Conservation (phyloP, 306 rosid species). For the Quercus aquifolioides region DNA sequence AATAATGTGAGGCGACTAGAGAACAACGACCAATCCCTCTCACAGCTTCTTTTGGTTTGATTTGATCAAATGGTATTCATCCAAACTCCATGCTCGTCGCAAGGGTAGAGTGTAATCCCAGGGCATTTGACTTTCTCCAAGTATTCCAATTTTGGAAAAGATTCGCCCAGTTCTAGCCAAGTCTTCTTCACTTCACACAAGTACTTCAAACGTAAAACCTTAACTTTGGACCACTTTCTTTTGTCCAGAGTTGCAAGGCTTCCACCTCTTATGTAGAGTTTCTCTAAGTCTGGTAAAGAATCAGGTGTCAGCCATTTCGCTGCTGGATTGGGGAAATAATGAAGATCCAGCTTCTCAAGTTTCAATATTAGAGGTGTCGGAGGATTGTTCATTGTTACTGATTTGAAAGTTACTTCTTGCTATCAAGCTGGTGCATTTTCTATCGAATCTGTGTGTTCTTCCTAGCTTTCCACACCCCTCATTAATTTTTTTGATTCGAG, state of each 20-base stretch:
- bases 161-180: neutral
- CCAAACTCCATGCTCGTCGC: conserved; percentile 16
- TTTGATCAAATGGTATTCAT: too few relatives aligned
- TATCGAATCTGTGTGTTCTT: too few relatives aligned
- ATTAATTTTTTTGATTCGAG: too few relatives aligned
- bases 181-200: neutral
- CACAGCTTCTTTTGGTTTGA: too few relatives aligned
- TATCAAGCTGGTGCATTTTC: too few relatives aligned
- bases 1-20: too few relatives aligned
- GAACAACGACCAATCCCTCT: too few relatives aligned
- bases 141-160: neutral
- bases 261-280: conserved; percentile 22
- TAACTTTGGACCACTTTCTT: neutral
- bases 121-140: conserved; percentile 10
- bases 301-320: neutral
- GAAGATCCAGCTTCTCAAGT: conserved; percentile 16
- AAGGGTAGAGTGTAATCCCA: neutral
- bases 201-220: conserved; percentile 7
- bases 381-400: too few relatives aligned
- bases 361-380: too few relatives aligned
- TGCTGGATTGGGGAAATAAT: neutral
- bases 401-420: too few relatives aligned
- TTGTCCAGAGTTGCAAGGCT: neutral
- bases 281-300: neutral
- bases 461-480: too few relatives aligned